Evolutionary conservation across 768 basidiomycete genomes (phyloP), one percentile per base, ranked within the genome.

Genomic region (Amanita pallidorosea): DNA sequence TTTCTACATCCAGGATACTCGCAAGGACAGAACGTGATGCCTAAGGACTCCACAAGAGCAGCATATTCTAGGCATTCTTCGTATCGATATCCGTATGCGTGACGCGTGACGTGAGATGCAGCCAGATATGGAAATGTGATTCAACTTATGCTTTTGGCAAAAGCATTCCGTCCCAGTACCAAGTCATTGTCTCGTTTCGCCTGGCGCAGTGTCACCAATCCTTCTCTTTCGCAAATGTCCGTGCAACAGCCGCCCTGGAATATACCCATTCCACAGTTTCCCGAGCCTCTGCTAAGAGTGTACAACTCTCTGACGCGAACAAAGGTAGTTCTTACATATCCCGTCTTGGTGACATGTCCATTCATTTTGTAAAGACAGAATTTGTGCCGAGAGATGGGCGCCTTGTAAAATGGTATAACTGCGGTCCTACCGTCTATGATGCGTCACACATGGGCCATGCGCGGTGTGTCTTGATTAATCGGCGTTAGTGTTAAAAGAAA

Each of bases 391-490:
- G 62, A 47, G 70, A 78, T 54, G 85, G 83, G 0, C 75, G 78
- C 1, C 78, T 78, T 56, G 81, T 95, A n/a, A 93, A 94, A 59
- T 98, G 94, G 94, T 98, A 99, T 64, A 97, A 96, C 65, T 99
- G 96, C 61, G 95, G 96, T 8, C 95, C 96, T 15, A 99, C 96
- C 0, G 96, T 99, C 7, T 99, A 99, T 65, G 96, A 99, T 72
- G 82, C 92, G 11, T 87, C 91, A 37, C 96, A 99, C 65, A 92
- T 99, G 89, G 96, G 96, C 5, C 96, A 99, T 70, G 96, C 96
- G 6, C 81, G 94, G 92, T 95, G 62, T 58, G 67, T 27, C 54
- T 29, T 34, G 11, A 29, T 45, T 48, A 27, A 25, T 38, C 8
- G 2, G 4, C n/a, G 12, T 34, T 17, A 43, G 33, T 29, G 22